These are phyloP conservation scores for Hypomyces rosellus DNA, from an alignment of 2,329 filamentous ascomycete genomes.

Conservation along the genomic window DNA sequence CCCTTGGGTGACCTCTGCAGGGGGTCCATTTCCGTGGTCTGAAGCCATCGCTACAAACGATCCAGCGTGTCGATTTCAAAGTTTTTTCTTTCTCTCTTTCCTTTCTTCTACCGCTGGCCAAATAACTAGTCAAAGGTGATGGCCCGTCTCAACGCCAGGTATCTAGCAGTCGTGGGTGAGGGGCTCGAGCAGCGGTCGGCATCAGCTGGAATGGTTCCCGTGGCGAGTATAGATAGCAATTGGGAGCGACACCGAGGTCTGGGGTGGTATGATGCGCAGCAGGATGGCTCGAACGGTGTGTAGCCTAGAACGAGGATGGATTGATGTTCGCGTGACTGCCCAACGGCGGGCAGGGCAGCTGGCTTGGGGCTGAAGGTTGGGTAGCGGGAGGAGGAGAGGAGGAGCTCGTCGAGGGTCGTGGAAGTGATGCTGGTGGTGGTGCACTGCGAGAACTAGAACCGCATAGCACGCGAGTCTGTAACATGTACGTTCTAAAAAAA, in stretches of 20 bases:
- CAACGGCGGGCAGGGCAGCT: slow-evolving; percentile 11
- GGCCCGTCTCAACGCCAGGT: slow-evolving; percentile 26
- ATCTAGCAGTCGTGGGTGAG: slow-evolving; percentile 26
- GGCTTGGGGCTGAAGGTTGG: slow-evolving; percentile 10
- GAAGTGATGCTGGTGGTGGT: slow-evolving; percentile 21
- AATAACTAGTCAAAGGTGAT: slow-evolving; percentile 16
- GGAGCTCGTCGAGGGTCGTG: slow-evolving; percentile 19
- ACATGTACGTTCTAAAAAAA: slow-evolving; percentile 2
- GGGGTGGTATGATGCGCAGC: slow-evolving; percentile 15
- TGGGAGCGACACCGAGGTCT: slow-evolving; percentile 13
- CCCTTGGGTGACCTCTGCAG: slow-evolving; percentile 31
- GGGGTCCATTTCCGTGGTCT: slow-evolving; percentile 39
- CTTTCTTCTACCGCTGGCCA: slow-evolving; percentile 18
- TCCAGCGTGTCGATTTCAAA: slow-evolving; percentile 16
- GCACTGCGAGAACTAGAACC: slow-evolving; percentile 11
- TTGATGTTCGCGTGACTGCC: slow-evolving; percentile 24
- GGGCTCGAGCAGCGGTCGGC: slow-evolving; percentile 28
- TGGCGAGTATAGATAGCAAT: slow-evolving; percentile 22
- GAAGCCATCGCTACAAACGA: slow-evolving; percentile 36
- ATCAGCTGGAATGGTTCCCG: slow-evolving; percentile 25
- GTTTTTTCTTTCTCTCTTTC: slow-evolving; percentile 6
- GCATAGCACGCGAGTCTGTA: slow-evolving; percentile 8
- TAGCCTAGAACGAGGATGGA: slow-evolving; percentile 15
- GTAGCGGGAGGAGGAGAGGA: slow-evolving; percentile 13
- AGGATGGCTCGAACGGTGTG: slow-evolving; percentile 13